Evolutionary conservation across 208 protist species (phyloP), one percentile per base, ranked within the genome.

Genomic region (Porcisia hertigi): DNA sequence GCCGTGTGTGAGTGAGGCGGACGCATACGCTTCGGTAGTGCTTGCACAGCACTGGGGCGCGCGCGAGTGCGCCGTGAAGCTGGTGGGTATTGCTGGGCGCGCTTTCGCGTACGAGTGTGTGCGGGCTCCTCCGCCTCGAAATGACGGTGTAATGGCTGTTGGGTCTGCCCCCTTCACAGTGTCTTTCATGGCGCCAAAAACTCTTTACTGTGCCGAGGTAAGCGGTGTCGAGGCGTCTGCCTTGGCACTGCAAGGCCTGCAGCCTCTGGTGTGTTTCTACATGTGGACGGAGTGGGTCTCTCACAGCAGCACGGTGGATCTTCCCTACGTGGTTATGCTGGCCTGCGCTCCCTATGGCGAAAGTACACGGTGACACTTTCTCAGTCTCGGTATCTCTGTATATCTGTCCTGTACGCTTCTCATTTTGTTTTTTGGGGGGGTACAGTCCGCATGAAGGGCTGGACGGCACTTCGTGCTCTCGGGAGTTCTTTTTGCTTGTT

Each of bases 61-160:
- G 49, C 84, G 89, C 12, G 86, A 93, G 80, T 91, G 86, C 73
- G 84, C 81, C 34, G 81, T 93, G 16, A 93, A 93, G 71, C 86
- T 93, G 25, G 67, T 90, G 49, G 86, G 86, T 30, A 64, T 89
- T 23, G 20, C 70, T 20, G 70, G 73, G 9, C 83, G 86, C 23
- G 58, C 76, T 30, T 93, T 93, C 71, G 69, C 78, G 6, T 88
- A 88, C 74, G 73, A 49, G 18, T 87, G 81, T 47, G 45, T 88
- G 23, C 54, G 54, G 5, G 45, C 54, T 6, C 45, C 54, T 43
- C 23, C 49, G 3, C 25, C 11, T 3, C 14, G 25, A 39, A 4
- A 25, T 71, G 43, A 20, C 47, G 41, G 23, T 43, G 63, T 39
- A 2, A 23, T 43, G 18, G 9, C 3, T 25, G 41, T 20, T 7